A percentile compares a stretch with the other conserved stretches of the same genome.
phyloP scores from a whole-genome alignment of 306 rosid species.

The Quercus parvula region DNA sequence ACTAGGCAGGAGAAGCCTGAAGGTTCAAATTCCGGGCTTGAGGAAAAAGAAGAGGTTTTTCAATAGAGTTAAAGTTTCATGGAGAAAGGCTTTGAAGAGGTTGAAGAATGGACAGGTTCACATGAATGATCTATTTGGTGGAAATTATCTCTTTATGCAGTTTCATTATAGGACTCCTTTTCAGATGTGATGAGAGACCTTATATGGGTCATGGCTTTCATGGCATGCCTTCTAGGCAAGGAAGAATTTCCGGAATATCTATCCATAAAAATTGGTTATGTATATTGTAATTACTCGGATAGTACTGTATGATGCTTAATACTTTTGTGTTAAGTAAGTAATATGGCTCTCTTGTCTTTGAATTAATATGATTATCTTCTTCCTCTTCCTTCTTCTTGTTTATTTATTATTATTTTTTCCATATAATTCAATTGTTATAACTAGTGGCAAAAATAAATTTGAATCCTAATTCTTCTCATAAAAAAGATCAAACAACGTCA shows the following conservation, averaged over 20 bases:
- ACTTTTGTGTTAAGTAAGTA: too few relatives aligned
- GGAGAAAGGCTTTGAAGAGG: slow-evolving; percentile 30
- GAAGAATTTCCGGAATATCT: background rate
- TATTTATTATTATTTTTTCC: too few relatives aligned
- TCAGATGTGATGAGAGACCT: background rate
- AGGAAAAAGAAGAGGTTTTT: slow-evolving; percentile 27
- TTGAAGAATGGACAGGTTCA: slow-evolving; percentile 48
- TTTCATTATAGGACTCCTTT: slow-evolving; percentile 21
- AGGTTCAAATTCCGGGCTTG: slow-evolving; percentile 21
- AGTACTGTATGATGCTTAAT: too few relatives aligned
- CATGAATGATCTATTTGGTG: slow-evolving; percentile 41
- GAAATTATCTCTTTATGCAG: slow-evolving; percentile 44
- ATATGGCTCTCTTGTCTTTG: too few relatives aligned
- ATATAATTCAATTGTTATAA: too few relatives aligned
- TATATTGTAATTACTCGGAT: background rate
- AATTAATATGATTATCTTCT: too few relatives aligned
- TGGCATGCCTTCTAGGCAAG: slow-evolving; percentile 1
- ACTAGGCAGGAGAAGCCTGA: slow-evolving; percentile 36
- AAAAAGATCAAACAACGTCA: too few relatives aligned
- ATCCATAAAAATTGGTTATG: background rate
- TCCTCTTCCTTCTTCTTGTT: too few relatives aligned
- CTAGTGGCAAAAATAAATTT: too few relatives aligned
- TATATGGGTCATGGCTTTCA: slow-evolving; percentile 7
- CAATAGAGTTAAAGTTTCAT: slow-evolving; percentile 16
- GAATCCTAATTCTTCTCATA: too few relatives aligned